Evolutionary conservation across 192 early-diverging fungal species (phyloP).

Genomic region (Rhizoclosmatium sp.): DNA sequence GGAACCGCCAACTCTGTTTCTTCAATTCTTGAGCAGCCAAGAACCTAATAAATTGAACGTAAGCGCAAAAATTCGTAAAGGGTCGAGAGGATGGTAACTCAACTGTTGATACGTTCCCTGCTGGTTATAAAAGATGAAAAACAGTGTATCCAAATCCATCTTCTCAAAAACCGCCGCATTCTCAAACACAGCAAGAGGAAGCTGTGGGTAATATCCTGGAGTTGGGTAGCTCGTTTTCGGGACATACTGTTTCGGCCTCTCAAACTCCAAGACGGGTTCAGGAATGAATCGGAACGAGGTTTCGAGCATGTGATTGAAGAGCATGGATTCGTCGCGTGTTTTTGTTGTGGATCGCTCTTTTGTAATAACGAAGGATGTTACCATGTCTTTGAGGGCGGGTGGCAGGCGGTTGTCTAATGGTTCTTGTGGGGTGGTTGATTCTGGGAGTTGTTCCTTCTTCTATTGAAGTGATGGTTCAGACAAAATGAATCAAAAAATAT

Average conservation of each 20-base stretch:
- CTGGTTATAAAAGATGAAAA: constrained; percentile 98
- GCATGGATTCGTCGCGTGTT: constrained; percentile 49
- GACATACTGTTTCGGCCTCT: constrained; percentile 75
- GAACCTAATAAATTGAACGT: constrained; percentile 60
- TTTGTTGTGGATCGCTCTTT: constrained; percentile 62
- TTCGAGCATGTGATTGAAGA: constrained; percentile 80
- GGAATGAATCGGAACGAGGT: constrained; percentile 84
- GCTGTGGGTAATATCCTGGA: constrained; percentile 92
- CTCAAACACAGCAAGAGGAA: constrained; percentile 79
- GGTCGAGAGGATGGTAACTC: constrained; percentile 33
- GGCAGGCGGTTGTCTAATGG: constrained; percentile 63
- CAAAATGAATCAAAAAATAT: not conserved
- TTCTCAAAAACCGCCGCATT: constrained; percentile 86
- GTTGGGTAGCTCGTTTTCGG: constrained; percentile 81
- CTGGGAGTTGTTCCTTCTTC: not conserved
- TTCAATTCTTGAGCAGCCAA: constrained; percentile 95
- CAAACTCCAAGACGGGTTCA: constrained; percentile 77
- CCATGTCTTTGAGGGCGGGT: constrained; percentile 72
- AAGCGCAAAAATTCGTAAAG: constrained; percentile 21
- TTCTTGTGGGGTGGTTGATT: constrained; percentile 36
- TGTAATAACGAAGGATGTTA: constrained; percentile 70
- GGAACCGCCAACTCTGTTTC: constrained; percentile 97
- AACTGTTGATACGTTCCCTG: constrained; percentile 97
- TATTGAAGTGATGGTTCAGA: not conserved
- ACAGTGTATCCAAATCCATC: constrained; percentile 93